phyloP scores from a whole-genome alignment of 345 rosid species.

The Lumnitzera littorea region DNA sequence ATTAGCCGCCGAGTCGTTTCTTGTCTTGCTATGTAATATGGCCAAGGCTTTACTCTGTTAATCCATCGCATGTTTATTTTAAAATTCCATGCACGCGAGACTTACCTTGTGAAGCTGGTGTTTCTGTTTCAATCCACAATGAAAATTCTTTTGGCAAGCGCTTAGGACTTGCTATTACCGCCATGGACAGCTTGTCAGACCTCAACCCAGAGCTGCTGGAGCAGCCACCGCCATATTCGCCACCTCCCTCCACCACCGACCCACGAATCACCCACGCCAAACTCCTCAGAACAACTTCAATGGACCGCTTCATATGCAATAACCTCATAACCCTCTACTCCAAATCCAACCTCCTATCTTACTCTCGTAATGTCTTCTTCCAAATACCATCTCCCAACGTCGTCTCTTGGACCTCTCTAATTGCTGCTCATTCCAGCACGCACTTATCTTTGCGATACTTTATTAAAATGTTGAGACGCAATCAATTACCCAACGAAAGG shows the following conservation, averaged over 20 bases:
- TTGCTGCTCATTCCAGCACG: slow-evolving; percentile 28
- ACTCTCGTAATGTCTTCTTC: slow-evolving; percentile 23
- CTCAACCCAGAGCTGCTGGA: not conserved
- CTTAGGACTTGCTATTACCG: not conserved
- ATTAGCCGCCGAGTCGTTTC: too few relatives aligned
- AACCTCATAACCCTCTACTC: slow-evolving; percentile 35
- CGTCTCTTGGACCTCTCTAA: slow-evolving; percentile 47
- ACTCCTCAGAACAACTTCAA: slow-evolving; percentile 17
- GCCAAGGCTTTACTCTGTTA: too few relatives aligned
- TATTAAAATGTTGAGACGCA: slow-evolving; percentile 41
- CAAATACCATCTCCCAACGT: slow-evolving; percentile 36
- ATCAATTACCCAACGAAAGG: slow-evolving; percentile 31
- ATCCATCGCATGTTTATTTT: too few relatives aligned
- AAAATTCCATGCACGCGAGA: too few relatives aligned
- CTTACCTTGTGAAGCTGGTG: too few relatives aligned
- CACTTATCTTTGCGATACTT: slow-evolving; percentile 24
- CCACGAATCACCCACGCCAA: slow-evolving; percentile 34
- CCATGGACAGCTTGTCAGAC: slow-evolving; percentile 4
- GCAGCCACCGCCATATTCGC: slow-evolving; percentile 1
- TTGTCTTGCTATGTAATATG: too few relatives aligned
- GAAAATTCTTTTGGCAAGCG: too few relatives aligned
- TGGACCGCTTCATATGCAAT: slow-evolving; percentile 22
- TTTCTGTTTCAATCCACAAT: too few relatives aligned
- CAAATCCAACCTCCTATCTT: slow-evolving; percentile 16
- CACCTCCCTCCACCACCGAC: slow-evolving; percentile 15